Conservation (phyloP, 257 asterid species). For the Buddleja alternifolia region DNA sequence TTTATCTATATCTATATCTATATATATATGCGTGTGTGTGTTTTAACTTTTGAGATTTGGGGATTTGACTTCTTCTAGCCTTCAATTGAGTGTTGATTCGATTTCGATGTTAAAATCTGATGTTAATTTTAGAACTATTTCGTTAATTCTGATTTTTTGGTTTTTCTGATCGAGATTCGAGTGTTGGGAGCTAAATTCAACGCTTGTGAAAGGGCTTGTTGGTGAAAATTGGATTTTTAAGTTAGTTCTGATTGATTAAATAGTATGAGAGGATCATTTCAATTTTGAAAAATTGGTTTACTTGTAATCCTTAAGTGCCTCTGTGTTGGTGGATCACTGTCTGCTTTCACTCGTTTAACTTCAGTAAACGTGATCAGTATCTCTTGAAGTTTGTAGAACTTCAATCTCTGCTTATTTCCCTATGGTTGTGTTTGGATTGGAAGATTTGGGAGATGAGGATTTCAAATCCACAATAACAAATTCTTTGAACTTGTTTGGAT, state of each 20-base stretch:
- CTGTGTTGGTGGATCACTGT: slow-evolving; percentile 10
- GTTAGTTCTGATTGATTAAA: slow-evolving; percentile 4
- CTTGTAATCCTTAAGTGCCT: not conserved
- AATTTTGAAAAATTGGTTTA: not conserved
- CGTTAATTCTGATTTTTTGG: slow-evolving; percentile 1
- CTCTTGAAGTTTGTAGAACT: slow-evolving; percentile 23
- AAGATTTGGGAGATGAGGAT: not conserved
- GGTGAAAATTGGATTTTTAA: slow-evolving; percentile 22
- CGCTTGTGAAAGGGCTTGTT: not conserved
- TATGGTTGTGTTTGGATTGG: not conserved
- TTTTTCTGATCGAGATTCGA: not conserved
- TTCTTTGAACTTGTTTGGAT: no score
- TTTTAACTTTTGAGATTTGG: slow-evolving; percentile 10
- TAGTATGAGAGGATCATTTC: not conserved
- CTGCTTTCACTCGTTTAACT: not conserved
- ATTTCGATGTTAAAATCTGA: not conserved
- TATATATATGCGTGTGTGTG: no score
- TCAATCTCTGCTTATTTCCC: not conserved
- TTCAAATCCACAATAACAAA: no score
- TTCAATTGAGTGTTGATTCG: slow-evolving; percentile 15
- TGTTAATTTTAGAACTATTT: slow-evolving; percentile 5
- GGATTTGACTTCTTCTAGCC: not conserved
- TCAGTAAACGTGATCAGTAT: not conserved
- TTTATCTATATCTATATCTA: not conserved
- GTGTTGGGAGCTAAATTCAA: slow-evolving; percentile 6